Conservation (phyloP, 352 stramenopile species). For the Phytophthora melonis region DNA sequence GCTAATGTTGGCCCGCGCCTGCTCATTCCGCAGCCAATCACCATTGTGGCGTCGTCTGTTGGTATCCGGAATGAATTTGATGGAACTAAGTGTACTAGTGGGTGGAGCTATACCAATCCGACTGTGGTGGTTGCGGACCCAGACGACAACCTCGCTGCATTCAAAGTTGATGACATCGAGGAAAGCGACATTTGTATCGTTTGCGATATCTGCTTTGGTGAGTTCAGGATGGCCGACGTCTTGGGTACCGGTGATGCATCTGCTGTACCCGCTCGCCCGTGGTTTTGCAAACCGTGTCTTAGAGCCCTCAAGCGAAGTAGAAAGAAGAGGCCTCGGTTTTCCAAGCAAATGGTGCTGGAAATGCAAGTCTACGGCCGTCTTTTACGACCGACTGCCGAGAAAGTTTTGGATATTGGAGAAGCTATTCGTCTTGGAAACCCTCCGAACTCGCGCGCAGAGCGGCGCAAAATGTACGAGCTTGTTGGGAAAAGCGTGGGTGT, state of each 20-base stretch:
- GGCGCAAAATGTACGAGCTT: conserved; percentile 63
- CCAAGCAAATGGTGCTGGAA: conserved; percentile 87
- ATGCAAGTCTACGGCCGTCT: conserved; percentile 83
- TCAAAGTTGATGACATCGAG: conserved; percentile 42
- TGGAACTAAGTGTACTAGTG: conserved; percentile 27
- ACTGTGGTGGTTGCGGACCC: conserved; percentile 53
- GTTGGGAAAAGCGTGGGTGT: conserved; percentile 76
- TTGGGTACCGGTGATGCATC: conserved; percentile 48
- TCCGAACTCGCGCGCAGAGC: conserved; percentile 54
- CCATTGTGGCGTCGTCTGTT: conserved; percentile 30
- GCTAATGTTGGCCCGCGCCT: conserved; percentile 12
- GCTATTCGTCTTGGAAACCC: conserved; percentile 56
- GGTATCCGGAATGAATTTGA: conserved; percentile 34
- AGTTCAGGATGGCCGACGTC: conserved; percentile 79
- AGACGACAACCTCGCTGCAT: conserved; percentile 40
- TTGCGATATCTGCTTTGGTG: conserved; percentile 80
- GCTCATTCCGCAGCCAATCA: conserved; percentile 45
- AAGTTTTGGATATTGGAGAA: conserved; percentile 60
- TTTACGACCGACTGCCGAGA: conserved; percentile 71
- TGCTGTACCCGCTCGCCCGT: conserved; percentile 64
- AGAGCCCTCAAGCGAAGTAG: conserved; percentile 76
- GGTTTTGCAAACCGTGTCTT: conserved; percentile 77
- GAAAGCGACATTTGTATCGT: conserved; percentile 68
- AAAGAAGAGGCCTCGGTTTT: conserved; percentile 84
- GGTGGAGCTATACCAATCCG: conserved; percentile 31